Conservation (phyloP, 108 stramenopile genomes). For the Conticribra weissflogii region DNA sequence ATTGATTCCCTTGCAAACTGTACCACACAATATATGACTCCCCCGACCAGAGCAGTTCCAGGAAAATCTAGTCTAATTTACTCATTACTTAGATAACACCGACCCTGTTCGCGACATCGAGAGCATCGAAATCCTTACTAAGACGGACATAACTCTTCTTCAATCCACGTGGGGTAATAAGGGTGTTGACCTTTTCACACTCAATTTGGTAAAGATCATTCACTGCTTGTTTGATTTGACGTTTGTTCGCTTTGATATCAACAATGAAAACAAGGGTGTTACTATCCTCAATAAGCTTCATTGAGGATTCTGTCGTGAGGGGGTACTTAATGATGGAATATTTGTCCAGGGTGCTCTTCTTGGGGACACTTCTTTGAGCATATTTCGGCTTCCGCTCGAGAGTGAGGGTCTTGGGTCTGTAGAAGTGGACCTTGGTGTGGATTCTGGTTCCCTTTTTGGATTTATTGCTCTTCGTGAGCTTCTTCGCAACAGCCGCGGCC, state of each 20-base stretch:
- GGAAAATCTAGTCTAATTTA: background rate
- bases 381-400: slow-evolving; percentile 92
- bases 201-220: slow-evolving; percentile 97
- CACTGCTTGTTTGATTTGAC: slow-evolving; percentile 99
- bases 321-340: slow-evolving; percentile 98
- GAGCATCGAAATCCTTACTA: slow-evolving; percentile 97
- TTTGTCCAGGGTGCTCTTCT: slow-evolving; percentile 78
- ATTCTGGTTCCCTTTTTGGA: slow-evolving; percentile 97
- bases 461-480: slow-evolving; percentile 87
- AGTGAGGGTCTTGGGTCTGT: slow-evolving; percentile 94
- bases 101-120: slow-evolving; percentile 99
- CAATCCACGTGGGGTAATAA: slow-evolving; percentile 97
- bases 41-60: background rate
- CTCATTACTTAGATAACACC: slow-evolving; percentile 92
- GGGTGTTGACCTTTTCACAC: slow-evolving; percentile 98
- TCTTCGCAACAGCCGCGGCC: slow-evolving; percentile 88
- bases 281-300: slow-evolving; percentile 99
- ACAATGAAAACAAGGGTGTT: slow-evolving; percentile 99
- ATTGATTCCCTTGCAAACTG: no score
- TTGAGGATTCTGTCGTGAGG: slow-evolving; percentile 97
- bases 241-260: slow-evolving; percentile 98
- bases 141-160: slow-evolving; percentile 99
- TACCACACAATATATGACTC: background rate
- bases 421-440: slow-evolving; percentile 99
- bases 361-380: slow-evolving; percentile 74